Percentiles rank a stretch among this genome's conserved stretches.
Evolutionary conservation across 2,329 filamentous ascomycete genomes (phyloP).

Genomic region (Ceratocystis ficicola): DNA sequence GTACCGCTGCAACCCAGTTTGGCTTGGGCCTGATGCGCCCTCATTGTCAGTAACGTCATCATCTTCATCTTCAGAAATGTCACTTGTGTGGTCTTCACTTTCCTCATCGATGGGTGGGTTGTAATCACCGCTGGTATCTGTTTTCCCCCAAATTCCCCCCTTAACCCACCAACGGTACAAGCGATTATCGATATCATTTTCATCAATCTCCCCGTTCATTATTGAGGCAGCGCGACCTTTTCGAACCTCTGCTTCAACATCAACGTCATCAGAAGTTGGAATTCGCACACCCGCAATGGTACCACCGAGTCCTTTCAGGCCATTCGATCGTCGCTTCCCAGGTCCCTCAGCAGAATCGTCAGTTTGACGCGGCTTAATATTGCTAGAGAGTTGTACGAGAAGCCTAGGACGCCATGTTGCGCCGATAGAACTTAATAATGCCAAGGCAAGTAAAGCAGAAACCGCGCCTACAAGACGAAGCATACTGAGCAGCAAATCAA

Average conservation of each 20-base stretch:
- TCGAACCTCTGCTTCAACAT: conserved; percentile 71
- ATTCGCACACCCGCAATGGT: conserved; percentile 19
- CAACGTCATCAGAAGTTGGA: conserved; percentile 46
- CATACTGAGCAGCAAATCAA: conserved; percentile 67
- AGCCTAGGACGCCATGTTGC: conserved; percentile 31
- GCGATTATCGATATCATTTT: conserved; percentile 57
- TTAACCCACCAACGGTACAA: conserved; percentile 76
- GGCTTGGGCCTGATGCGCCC: background rate
- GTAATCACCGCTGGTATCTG: conserved; percentile 73
- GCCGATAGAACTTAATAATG: conserved; percentile 10
- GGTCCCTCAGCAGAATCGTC: conserved; percentile 7
- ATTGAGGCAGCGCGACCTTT: conserved; percentile 37
- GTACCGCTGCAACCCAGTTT: conserved; percentile 20
- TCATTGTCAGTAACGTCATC: conserved; percentile 1
- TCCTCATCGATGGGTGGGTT: conserved; percentile 38
- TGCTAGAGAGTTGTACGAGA: conserved; percentile 37
- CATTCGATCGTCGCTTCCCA: conserved; percentile 29
- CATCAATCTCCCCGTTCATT: conserved; percentile 35
- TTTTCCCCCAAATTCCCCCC: conserved; percentile 73
- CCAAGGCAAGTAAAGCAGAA: conserved; percentile 38
- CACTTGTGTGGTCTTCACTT: conserved; percentile 62
- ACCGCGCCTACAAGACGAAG: conserved; percentile 51
- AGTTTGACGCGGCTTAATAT: conserved; percentile 13
- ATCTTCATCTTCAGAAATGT: conserved; percentile 44
- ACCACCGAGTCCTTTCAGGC: background rate